phyloP scores from a whole-genome alignment of 164 flowering plant genomes.

The Vitis rotundifolia region DNA sequence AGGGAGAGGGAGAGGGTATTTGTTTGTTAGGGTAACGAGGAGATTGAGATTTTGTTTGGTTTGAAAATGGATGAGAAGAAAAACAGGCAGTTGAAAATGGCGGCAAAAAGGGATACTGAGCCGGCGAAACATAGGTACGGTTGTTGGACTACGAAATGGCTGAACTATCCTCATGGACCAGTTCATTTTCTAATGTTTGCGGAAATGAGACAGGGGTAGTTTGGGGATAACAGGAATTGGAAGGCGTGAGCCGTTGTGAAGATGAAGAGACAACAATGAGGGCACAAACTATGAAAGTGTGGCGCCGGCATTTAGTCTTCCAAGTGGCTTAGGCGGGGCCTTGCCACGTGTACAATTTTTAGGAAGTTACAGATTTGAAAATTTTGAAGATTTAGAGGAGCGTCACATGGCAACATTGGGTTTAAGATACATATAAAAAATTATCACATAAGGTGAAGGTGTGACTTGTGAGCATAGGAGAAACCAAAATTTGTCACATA shows the following conservation, averaged over 20 bases:
- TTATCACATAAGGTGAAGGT: too few species aligned
- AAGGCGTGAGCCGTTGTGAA: not conserved
- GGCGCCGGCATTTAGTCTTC: not conserved
- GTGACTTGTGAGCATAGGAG: too few species aligned
- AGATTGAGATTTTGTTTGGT: not conserved
- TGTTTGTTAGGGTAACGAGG: not conserved
- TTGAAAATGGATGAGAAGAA: constrained; percentile 15
- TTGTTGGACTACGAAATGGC: not conserved
- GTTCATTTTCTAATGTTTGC: not conserved
- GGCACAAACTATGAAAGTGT: not conserved
- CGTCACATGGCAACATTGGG: too few species aligned
- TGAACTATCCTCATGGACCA: not conserved
- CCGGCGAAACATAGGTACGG: not conserved
- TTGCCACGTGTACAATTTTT: not conserved
- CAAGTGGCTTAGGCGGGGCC: not conserved
- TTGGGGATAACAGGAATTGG: not conserved
- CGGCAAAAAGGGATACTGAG: constrained; percentile 21
- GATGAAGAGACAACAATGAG: not conserved
- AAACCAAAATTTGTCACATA: not conserved
- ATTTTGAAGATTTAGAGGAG: too few species aligned
- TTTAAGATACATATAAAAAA: too few species aligned
- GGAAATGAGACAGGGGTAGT: not conserved
- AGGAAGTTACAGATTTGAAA: too few species aligned
- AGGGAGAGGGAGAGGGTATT: constrained; percentile 2
- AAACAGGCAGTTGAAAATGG: constrained; percentile 24